These are phyloP conservation scores for Neurospora pannonica DNA, from an alignment of 495 filamentous ascomycete species.

Conservation along the genomic window DNA sequence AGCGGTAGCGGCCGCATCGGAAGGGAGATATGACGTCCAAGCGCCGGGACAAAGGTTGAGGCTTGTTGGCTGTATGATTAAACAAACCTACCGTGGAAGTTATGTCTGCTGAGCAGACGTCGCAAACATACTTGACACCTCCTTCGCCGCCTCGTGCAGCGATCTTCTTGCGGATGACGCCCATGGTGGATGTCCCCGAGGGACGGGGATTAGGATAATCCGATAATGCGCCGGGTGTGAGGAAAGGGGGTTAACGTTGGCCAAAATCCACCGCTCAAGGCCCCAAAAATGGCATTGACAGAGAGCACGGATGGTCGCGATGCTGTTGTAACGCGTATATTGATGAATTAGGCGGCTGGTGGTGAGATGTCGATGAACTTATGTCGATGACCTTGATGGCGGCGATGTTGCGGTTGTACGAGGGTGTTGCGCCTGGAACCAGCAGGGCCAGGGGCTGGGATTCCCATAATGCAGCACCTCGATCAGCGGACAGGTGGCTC, in stretches of 20 bases:
- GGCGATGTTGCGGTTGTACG: slow-evolving; percentile 10
- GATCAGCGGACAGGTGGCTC: neutral
- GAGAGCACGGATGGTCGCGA: neutral
- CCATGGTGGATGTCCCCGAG: slow-evolving; percentile 47
- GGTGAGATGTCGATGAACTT: slow-evolving; percentile 13
- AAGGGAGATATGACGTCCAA: neutral
- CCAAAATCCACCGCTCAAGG: slow-evolving; percentile 7
- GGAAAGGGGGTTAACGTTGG: neutral
- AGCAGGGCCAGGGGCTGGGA: neutral
- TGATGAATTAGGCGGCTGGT: slow-evolving; percentile 12
- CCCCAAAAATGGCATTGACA: slow-evolving; percentile 1
- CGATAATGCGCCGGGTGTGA: slow-evolving; percentile 11
- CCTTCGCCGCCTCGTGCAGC: slow-evolving; percentile 81
- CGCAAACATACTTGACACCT: slow-evolving; percentile 90
- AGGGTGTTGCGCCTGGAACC: neutral
- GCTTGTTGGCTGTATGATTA: neutral
- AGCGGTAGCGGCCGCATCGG: neutral
- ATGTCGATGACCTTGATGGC: neutral
- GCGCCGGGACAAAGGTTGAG: neutral
- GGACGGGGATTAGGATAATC: slow-evolving; percentile 6
- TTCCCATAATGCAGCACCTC: neutral
- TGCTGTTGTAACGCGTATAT: slow-evolving; percentile 10
- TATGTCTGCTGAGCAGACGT: slow-evolving; percentile 91
- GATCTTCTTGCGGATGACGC: slow-evolving; percentile 94
- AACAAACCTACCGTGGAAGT: slow-evolving; percentile 70